Percentiles rank a stretch among this genome's conserved stretches.
Conservation (phyloP, 805 yeast genomes). For the Brettanomyces bruxellensis region DNA sequence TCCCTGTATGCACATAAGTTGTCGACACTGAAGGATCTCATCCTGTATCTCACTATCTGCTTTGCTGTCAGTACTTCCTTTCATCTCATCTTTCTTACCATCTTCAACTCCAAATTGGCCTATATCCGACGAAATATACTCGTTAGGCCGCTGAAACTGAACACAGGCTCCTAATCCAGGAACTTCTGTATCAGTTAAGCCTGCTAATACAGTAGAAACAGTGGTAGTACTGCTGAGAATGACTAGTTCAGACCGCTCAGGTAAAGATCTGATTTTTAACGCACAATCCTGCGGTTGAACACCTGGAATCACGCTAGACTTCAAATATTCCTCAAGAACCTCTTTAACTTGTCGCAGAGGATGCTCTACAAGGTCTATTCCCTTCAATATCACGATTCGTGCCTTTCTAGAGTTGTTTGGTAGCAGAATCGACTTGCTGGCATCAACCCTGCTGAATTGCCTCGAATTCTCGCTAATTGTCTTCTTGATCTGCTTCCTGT, state of each 20-base stretch:
- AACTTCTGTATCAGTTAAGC: constrained; percentile 29
- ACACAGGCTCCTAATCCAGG: constrained; percentile 25
- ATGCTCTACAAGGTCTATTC: constrained; percentile 10
- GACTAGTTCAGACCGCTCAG: constrained; percentile 29
- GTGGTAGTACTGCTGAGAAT: constrained; percentile 38
- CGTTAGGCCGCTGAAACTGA: constrained; percentile 34
- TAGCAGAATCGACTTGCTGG: constrained; percentile 5
- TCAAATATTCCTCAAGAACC: constrained; percentile 35
- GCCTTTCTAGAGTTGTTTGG: constrained; percentile 20
- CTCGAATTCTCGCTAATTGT: background rate
- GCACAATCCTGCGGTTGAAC: constrained; percentile 21
- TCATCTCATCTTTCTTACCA: constrained; percentile 36
- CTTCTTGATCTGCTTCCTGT: background rate
- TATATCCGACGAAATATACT: constrained; percentile 25
- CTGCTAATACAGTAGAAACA: constrained; percentile 46
- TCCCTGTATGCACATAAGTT: constrained; percentile 26
- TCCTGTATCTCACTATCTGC: background rate
- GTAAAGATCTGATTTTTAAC: constrained; percentile 24
- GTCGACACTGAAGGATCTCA: background rate
- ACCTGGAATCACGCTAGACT: constrained; percentile 34
- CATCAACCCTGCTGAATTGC: background rate
- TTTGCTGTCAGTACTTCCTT: constrained; percentile 32
- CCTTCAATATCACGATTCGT: constrained; percentile 16
- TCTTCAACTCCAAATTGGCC: constrained; percentile 37
- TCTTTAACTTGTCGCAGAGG: constrained; percentile 30